These are phyloP conservation scores for Amanita muscaria DNA, from an alignment of 768 basidiomycete species.

Conservation along the genomic window DNA sequence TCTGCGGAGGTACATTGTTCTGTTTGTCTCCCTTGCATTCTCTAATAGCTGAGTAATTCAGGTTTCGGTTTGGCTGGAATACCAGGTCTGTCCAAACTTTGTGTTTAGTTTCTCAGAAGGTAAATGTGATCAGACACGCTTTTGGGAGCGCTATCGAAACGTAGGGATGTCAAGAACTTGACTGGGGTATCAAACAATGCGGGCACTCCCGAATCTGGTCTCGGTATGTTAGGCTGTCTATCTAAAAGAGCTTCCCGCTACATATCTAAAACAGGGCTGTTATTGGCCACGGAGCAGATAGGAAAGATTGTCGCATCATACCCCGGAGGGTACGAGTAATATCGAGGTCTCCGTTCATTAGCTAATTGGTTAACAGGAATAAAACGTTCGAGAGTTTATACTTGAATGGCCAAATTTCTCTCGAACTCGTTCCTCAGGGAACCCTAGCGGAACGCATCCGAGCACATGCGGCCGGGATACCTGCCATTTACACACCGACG, in stretches of 20 bases:
- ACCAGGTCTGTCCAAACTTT: conserved; percentile 65
- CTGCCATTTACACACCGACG: conserved; percentile 90
- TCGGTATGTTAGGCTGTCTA: conserved; percentile 36
- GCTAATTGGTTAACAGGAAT: conserved; percentile 41
- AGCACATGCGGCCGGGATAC: conserved; percentile 85
- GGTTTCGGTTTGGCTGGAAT: conserved; percentile 89
- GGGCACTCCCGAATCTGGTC: conserved; percentile 59
- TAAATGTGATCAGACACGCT: too few species aligned
- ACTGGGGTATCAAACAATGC: conserved; percentile 89
- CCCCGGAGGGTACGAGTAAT: conserved; percentile 62
- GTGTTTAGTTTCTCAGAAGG: too few species aligned
- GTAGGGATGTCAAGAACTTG: conserved; percentile 64
- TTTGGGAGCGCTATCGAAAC: conserved; percentile 64
- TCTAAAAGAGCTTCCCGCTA: background rate
- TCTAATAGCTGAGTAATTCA: conserved; percentile 17
- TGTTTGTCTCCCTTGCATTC: background rate
- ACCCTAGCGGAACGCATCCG: conserved; percentile 84
- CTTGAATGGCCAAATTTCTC: conserved; percentile 68
- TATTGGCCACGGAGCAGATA: conserved; percentile 68
- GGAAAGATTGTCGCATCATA: conserved; percentile 84
- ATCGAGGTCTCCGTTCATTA: background rate
- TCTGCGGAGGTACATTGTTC: conserved; percentile 65
- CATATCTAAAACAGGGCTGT: conserved; percentile 41
- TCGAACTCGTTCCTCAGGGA: conserved; percentile 89
- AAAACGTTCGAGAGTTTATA: conserved; percentile 80